Evolutionary conservation across 2,329 filamentous ascomycete genomes (phyloP).

Genomic region (Lasiodiplodia citricola): DNA sequence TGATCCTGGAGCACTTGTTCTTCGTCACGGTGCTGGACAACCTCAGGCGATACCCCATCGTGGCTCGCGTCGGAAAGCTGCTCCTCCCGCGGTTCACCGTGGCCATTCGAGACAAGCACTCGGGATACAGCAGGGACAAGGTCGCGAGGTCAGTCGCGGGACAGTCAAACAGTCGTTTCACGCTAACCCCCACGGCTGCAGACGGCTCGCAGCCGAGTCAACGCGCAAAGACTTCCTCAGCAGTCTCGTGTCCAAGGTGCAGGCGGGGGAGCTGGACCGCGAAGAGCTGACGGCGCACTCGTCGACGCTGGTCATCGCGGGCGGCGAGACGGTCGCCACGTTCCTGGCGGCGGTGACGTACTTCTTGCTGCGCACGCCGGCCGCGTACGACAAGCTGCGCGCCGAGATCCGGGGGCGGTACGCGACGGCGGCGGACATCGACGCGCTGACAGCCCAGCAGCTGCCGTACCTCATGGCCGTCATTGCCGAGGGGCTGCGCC

Average conservation of each 20-base stretch:
- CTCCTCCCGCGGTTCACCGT: conserved; percentile 7
- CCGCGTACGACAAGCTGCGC: conserved; percentile 5
- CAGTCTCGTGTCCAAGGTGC: not conserved
- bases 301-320: conserved; percentile 29
- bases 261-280: conserved; percentile 4
- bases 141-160: not conserved
- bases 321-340: conserved; percentile 31
- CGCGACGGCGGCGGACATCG: conserved; percentile 23
- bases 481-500: conserved; percentile 3
- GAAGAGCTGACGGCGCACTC: conserved; percentile 31
- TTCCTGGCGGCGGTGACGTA: conserved; percentile 28
- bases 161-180: conserved; percentile 33
- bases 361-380: conserved; percentile 27
- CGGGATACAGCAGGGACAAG: conserved; percentile 33
- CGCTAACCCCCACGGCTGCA: not conserved
- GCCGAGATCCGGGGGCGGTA: conserved; percentile 24
- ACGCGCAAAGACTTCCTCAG: conserved; percentile 6
- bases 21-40: conserved; percentile 16
- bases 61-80: conserved; percentile 24
- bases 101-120: conserved; percentile 1
- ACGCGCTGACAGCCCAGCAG: not conserved
- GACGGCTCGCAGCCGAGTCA: not conserved
- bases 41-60: conserved; percentile 40
- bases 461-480: conserved; percentile 17
- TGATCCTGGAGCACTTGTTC: conserved; percentile 23